Percentiles rank a stretch among this genome's conserved stretches.
Evolutionary conservation across 78 protist genomes (phyloP).

Genomic region (Protostelium mycophagum): DNA sequence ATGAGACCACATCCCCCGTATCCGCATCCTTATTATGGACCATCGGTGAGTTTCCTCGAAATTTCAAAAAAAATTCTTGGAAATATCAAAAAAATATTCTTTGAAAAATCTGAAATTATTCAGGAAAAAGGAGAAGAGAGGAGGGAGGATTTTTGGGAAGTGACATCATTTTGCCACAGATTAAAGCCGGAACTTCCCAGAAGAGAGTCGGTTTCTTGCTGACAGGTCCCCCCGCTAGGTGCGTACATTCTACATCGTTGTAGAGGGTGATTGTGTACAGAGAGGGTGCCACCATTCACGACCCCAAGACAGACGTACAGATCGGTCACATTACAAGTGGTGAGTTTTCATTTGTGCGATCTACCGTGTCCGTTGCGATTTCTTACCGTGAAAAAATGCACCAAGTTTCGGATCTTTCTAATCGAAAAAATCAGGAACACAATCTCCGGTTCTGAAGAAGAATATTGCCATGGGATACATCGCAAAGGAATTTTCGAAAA

Average conservation of each 20-base stretch:
- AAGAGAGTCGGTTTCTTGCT: constrained; percentile 75
- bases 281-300: constrained; percentile 12
- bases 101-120: background rate
- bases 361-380: too few species aligned
- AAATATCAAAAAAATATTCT: background rate
- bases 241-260: too few species aligned
- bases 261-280: too few species aligned
- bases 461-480: constrained; percentile 90
- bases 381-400: too few species aligned
- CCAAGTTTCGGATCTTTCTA: too few species aligned
- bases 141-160: constrained; percentile 93
- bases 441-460: constrained; percentile 72
- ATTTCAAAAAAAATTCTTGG: background rate
- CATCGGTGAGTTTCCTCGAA: constrained; percentile 29
- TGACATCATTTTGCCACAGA: constrained; percentile 65
- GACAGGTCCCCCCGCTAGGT: constrained; percentile 87
- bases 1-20: constrained; percentile 73
- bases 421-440: too few species aligned
- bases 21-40: constrained; percentile 89
- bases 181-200: constrained; percentile 46
- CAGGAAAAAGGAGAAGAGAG: constrained; percentile 65
- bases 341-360: too few species aligned
- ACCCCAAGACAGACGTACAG: constrained; percentile 8
- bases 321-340: constrained; percentile 91
- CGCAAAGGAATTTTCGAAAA: constrained; percentile 12